These are phyloP conservation scores for Triticum aestivum DNA, from an alignment of 176 grass and related monocot species.

Conservation along the genomic window DNA sequence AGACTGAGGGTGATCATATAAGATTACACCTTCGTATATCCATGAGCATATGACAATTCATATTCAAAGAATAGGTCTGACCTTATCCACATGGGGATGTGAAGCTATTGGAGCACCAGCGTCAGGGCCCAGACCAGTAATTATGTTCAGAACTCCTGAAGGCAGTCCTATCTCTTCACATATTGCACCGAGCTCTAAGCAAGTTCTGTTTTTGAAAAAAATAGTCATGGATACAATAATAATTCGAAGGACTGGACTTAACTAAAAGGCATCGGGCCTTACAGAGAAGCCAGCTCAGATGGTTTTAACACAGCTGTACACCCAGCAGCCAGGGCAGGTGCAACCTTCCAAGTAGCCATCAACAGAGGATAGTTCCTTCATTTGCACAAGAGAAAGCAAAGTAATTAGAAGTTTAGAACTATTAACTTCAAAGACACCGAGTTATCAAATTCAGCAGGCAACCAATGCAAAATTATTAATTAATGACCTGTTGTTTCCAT, in stretches of 20 bases:
- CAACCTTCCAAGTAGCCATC: conserved; percentile 98
- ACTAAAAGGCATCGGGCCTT: conserved; percentile 39
- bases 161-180: conserved; percentile 83
- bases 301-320: conserved; percentile 93
- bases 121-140: conserved; percentile 89
- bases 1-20: neutral
- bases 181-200: conserved; percentile 85
- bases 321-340: conserved; percentile 91
- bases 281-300: conserved; percentile 86
- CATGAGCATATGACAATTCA: conserved; percentile 20
- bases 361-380: conserved; percentile 96
- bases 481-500: neutral
- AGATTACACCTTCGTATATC: neutral
- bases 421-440: conserved; percentile 5
- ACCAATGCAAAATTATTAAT: neutral
- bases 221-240: conserved; percentile 21
- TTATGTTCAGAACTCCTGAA: conserved; percentile 84
- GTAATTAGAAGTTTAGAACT: conserved; percentile 12
- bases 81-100: conserved; percentile 92
- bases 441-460: conserved; percentile 4
- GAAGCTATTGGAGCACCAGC: conserved; percentile 92
- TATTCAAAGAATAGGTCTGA: conserved; percentile 31
- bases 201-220: conserved; percentile 57
- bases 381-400: conserved; percentile 10
- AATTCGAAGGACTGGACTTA: neutral